Conservation (phyloP, 2,329 filamentous ascomycete genomes). For the Colletotrichum eleusines region DNA sequence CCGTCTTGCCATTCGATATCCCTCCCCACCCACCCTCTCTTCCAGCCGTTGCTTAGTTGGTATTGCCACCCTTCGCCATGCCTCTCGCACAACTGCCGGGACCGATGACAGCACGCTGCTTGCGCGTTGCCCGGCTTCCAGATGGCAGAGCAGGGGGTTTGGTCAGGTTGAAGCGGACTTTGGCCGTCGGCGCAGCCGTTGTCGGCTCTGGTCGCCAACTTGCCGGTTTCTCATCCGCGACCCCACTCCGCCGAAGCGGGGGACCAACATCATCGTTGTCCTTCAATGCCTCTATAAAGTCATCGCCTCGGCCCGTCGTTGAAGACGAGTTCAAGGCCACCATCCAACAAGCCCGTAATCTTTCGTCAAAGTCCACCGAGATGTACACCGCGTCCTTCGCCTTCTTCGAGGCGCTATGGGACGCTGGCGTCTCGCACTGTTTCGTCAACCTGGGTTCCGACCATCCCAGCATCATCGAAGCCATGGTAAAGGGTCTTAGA, state of each 20-base stretch:
- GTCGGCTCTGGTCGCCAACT: constrained; percentile 27
- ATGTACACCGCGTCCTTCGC: constrained; percentile 83
- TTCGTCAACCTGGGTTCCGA: constrained; percentile 73
- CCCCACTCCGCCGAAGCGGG: constrained; percentile 31
- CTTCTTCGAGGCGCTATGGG: constrained; percentile 86
- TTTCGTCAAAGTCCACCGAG: constrained; percentile 42
- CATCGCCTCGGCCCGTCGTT: constrained; percentile 16
- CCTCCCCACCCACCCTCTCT: neutral
- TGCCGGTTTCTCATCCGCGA: constrained; percentile 33
- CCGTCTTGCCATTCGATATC: constrained; percentile 13
- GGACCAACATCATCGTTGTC: constrained; percentile 21
- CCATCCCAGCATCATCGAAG: constrained; percentile 79
- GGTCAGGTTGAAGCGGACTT: constrained; percentile 26
- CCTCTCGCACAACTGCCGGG: constrained; percentile 35
- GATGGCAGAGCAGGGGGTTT: constrained; percentile 15
- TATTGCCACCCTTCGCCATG: constrained; percentile 28
- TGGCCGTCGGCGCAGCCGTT: constrained; percentile 23
- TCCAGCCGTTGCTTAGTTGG: neutral
- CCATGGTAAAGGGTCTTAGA: constrained; percentile 77
- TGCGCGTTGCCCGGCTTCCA: constrained; percentile 22
- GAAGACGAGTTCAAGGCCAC: constrained; percentile 27
- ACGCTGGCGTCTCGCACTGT: constrained; percentile 71
- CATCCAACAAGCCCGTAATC: constrained; percentile 31
- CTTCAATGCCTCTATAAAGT: constrained; percentile 30
- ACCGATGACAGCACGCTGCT: constrained; percentile 28